Evolutionary conservation across 1,284 basidiomycete genomes (phyloP), one percentile per base, ranked within the genome.

Genomic region (Polyporus tsugae): DNA sequence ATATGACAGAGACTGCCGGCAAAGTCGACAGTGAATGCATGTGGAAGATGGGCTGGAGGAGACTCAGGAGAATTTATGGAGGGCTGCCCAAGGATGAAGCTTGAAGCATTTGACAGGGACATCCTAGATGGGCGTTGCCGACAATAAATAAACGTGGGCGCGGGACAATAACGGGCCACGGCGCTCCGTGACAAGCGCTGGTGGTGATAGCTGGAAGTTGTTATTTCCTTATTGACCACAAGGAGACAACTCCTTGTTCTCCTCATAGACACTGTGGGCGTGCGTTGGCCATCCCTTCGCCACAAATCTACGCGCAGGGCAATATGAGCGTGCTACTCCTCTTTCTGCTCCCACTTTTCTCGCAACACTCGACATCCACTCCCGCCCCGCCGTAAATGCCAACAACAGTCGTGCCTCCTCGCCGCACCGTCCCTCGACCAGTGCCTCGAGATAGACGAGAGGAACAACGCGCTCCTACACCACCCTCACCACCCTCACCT

Each of bases 191-290:
- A 15, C 29, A 10, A 25, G n/a, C 22, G 13, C 36, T 41, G 38
- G 42, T 42, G 53, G 55, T 39, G 52, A 9, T n/a, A 39, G 35
- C 39, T 57, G 58, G 59, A 33, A 39, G 38, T 64, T 33, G 60
- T 42, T 29, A 58, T 58, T 67, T 41, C 67, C 60, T 46, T 49
- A 46, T 61, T 41, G 29, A 49, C 19, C 38, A 68, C 67, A 68
- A 68, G 60, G 63, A 25, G 46, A 49, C 46, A 22, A 49, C 63
- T 55, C 60, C 63, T 68, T 64, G 63, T 68, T 57, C 38, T 60
- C 33, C 36, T 10, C 35, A 13, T 17, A 39, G 58, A n/a, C 38
- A 46, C 62, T 41, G 49, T 67, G 57, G n/a, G 49, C 58, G 66
- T 67, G 58, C 59, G 44, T 55, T 36, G 60, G 55, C 63, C 67